Conservation (phyloP, 805 yeast species). For the Ogataea saltuana region DNA sequence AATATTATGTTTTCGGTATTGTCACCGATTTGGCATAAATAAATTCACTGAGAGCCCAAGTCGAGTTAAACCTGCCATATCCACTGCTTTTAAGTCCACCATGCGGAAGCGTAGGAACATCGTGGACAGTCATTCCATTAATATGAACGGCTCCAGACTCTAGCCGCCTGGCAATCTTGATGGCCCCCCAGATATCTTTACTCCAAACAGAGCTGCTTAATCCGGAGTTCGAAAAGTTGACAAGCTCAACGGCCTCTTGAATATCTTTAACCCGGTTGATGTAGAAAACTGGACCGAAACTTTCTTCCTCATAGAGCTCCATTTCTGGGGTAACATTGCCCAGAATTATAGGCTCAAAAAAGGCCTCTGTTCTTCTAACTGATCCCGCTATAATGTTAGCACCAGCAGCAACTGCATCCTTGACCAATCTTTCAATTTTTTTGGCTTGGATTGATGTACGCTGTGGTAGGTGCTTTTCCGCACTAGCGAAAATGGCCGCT, state of each 20-base stretch:
- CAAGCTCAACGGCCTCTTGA: slow-evolving; percentile 5
- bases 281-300: slow-evolving; percentile 10
- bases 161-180: slow-evolving; percentile 2
- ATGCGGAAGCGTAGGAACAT: slow-evolving; percentile 38
- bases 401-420: slow-evolving; percentile 39
- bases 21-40: slow-evolving; percentile 36
- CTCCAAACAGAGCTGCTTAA: slow-evolving; percentile 12
- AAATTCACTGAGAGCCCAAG: slow-evolving; percentile 47
- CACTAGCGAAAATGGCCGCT: slow-evolving; percentile 40
- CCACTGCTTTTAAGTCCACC: slow-evolving; percentile 49
- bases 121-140: slow-evolving; percentile 22
- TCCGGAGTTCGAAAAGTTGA: slow-evolving; percentile 7
- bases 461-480: slow-evolving; percentile 4
- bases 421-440: slow-evolving; percentile 25
- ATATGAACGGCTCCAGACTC: slow-evolving; percentile 19
- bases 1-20: slow-evolving; percentile 1
- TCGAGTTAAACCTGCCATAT: slow-evolving; percentile 42
- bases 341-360: slow-evolving; percentile 7
- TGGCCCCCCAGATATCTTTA: slow-evolving; percentile 11
- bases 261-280: slow-evolving; percentile 6
- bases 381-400: slow-evolving; percentile 31
- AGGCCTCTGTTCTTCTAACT: slow-evolving; percentile 2
- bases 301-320: slow-evolving; percentile 2
- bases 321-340: slow-evolving; percentile 3
- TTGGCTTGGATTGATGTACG: slow-evolving; percentile 7